Conservation (phyloP, 1,284 basidiomycete genomes). For the Apiotrichum domesticum region DNA sequence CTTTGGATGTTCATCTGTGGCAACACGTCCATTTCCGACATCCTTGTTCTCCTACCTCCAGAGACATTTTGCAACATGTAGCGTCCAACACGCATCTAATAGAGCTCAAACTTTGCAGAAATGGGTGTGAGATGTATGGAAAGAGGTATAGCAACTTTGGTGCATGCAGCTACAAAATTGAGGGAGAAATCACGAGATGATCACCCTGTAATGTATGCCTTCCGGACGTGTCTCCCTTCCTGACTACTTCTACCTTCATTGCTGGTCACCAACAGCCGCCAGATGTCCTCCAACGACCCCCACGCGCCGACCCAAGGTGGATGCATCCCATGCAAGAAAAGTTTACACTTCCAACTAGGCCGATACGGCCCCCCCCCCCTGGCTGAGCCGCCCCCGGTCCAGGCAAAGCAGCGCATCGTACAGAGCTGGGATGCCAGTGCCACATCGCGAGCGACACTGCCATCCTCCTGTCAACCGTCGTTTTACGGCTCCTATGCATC, state of each 20-base stretch:
- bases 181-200: not conserved
- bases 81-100: not conserved
- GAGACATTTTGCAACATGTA: not conserved
- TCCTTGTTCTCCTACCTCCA: not conserved
- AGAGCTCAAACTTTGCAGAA: not conserved
- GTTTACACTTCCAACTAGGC: not conserved
- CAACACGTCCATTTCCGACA: not conserved
- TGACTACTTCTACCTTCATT: not conserved
- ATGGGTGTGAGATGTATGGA: not conserved
- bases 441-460: not conserved
- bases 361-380: not conserved
- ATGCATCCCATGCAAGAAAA: not conserved
- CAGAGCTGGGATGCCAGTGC: not conserved
- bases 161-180: no score
- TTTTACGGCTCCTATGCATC: not conserved
- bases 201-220: not conserved
- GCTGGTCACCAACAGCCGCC: not conserved
- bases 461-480: not conserved
- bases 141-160: not conserved
- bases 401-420: no score
- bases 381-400: no score
- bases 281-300: not conserved
- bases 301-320: not conserved
- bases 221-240: not conserved
- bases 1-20: not conserved